phyloP scores from a whole-genome alignment of 2,329 filamentous ascomycete genomes.

The Beauveria sp. region DNA sequence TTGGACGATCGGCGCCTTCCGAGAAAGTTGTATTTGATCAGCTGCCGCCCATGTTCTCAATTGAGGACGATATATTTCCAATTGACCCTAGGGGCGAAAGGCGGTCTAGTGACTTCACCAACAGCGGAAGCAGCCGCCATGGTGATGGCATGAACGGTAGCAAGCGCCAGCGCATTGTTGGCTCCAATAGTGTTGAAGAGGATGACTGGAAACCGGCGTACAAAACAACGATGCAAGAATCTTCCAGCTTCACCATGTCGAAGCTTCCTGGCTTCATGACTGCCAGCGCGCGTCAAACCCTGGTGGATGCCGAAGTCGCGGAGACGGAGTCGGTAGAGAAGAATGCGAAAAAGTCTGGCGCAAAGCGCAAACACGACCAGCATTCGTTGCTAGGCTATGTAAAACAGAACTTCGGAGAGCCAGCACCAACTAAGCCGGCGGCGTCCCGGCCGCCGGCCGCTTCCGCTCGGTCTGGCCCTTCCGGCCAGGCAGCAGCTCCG shows the following conservation, averaged over 20 bases:
- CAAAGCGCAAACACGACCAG: conserved; percentile 30
- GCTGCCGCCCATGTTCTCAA: conserved; percentile 44
- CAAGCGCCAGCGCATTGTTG: conserved; percentile 23
- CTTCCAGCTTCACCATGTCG: conserved; percentile 51
- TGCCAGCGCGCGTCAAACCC: conserved; percentile 45
- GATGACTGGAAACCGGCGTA: conserved; percentile 35
- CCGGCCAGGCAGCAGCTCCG: conserved; percentile 15
- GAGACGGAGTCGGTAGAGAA: conserved; percentile 15
- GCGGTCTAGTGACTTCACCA: conserved; percentile 16
- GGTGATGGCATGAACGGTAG: conserved; percentile 15
- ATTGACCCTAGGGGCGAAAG: conserved; percentile 46
- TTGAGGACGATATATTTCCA: conserved; percentile 63
- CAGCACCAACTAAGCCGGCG: conserved; percentile 10
- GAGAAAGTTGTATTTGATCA: conserved; percentile 45
- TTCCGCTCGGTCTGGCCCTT: conserved; percentile 21
- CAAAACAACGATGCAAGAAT: conserved; percentile 54
- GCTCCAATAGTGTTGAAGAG: conserved; percentile 19
- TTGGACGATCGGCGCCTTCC: conserved; percentile 54
- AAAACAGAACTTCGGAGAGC: conserved; percentile 16
- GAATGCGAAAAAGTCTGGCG: conserved; percentile 19
- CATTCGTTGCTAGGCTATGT: conserved; percentile 36
- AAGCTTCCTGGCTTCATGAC: conserved; percentile 54
- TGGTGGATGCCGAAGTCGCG: conserved; percentile 21
- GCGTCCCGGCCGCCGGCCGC: conserved; percentile 12
- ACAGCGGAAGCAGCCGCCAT: conserved; percentile 19